Base-by-base conservation (phyloP, 371 early-diverging fungal genomes). In the Mucor saturninus region DNA sequence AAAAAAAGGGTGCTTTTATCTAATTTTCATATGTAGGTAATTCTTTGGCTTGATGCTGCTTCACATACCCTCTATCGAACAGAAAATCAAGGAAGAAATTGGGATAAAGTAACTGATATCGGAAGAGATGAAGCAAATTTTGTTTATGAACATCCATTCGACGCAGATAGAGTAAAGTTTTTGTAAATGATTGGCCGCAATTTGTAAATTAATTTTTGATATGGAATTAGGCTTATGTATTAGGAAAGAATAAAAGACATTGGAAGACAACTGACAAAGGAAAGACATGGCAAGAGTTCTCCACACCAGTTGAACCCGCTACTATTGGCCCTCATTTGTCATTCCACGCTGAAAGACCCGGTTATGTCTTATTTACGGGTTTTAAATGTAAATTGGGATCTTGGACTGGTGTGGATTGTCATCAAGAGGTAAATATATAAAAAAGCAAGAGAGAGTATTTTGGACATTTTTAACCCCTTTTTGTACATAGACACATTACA, bases 221-320 rank as follows among this genome's bases (percentile, higher is more conserved):
- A 38, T 46, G 40, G 31, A 11, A 21, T 21, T 72, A 90, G 87
- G 90, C 89, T 8, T 88, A 80, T 68, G 72, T 90, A 37, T 54
- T 90, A 42, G 86, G 91, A 8, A 63, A 58, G 29, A 73, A 62
- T 21, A 87, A 65, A 35, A 79, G 55, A 6, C 92, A 92, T 59
- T 92, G 87, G 83, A 77, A 79, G 45, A 89, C 92, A 7, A 59
- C 56, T 5, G 89, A 93, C 63, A 69, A 76, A 54, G 92, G 91
- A 32, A 73, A 60, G 32, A 74, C 85, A 5, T 93, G 92, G 92
- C 73, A 77, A 29, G 32, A 69, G 26, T 92, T 92, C 63, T 65
- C 72, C 6, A 86, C 89, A 5, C 81, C 77, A 2, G 56, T 71
- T 2, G 72, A 67, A 31, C 84, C 89, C 3, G 73, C 80, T 5